These are phyloP conservation scores for Bipolaris cookei DNA, from an alignment of 2,329 filamentous ascomycete genomes.

Conservation along the genomic window DNA sequence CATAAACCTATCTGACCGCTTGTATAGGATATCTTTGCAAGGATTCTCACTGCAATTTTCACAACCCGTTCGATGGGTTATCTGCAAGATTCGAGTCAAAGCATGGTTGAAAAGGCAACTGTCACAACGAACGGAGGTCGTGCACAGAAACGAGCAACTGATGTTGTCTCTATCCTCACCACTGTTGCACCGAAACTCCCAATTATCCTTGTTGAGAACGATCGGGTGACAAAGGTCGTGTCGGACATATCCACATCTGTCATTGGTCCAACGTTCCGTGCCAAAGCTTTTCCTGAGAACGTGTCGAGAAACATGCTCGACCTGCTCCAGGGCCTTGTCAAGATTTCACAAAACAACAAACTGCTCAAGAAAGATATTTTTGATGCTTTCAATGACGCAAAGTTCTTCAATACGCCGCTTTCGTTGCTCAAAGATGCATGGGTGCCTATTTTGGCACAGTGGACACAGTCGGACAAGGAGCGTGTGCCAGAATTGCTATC, in stretches of 20 bases:
- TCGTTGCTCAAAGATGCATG: slow-evolving; percentile 73
- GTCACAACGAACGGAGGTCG: slow-evolving; percentile 44
- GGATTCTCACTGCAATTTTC: slow-evolving; percentile 90
- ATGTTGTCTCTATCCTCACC: slow-evolving; percentile 80
- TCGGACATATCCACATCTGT: slow-evolving; percentile 82
- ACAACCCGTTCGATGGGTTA: slow-evolving; percentile 83
- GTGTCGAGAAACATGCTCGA: slow-evolving; percentile 73
- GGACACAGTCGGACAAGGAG: slow-evolving; percentile 86
- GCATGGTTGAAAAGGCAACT: slow-evolving; percentile 27
- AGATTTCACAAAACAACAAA: slow-evolving; percentile 81
- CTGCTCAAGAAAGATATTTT: slow-evolving; percentile 90
- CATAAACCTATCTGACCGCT: slow-evolving; percentile 4
- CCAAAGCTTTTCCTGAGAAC: slow-evolving; percentile 86
- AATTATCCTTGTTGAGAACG: slow-evolving; percentile 82
- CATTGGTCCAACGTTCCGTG: slow-evolving; percentile 79
- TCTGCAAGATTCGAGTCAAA: slow-evolving; percentile 61
- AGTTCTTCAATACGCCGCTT: slow-evolving; percentile 77
- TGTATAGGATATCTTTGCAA: slow-evolving; percentile 80
- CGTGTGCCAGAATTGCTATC: slow-evolving; percentile 80
- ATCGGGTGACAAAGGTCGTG: slow-evolving; percentile 79
- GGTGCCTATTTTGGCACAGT: slow-evolving; percentile 84
- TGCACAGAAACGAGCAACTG: slow-evolving; percentile 54
- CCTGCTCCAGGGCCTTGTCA: slow-evolving; percentile 77
- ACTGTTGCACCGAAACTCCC: slow-evolving; percentile 79
- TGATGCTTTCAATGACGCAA: slow-evolving; percentile 88